Conservation (phyloP, 129 eudicot genomes). For the Solidago caesia region DNA sequence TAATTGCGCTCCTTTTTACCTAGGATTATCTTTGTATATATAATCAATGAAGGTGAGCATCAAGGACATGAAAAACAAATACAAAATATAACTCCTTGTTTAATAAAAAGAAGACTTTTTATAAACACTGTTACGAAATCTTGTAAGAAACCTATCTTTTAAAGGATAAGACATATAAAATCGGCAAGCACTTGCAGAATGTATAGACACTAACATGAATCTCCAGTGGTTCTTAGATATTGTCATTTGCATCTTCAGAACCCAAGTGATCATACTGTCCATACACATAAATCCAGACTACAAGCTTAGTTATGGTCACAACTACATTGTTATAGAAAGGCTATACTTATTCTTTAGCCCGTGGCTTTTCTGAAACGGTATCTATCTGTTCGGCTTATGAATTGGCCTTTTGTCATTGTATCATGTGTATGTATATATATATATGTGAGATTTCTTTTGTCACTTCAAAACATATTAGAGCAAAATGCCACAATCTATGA, state of each 20-base stretch:
- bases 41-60: too few species aligned
- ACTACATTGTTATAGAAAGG: constrained; percentile 14
- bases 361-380: constrained; percentile 14
- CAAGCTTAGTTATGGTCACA: constrained; percentile 28
- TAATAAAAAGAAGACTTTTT: too few species aligned
- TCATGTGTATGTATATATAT: constrained; percentile 1
- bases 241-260: constrained; percentile 32
- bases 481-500: constrained; percentile 18
- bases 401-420: neutral
- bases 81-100: too few species aligned
- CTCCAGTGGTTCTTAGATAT: constrained; percentile 24
- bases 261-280: constrained; percentile 24
- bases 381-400: constrained; percentile 25
- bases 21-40: too few species aligned
- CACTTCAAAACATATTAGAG: constrained; percentile 18
- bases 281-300: constrained; percentile 29
- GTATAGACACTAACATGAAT: too few species aligned
- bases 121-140: neutral
- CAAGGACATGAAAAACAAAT: too few species aligned
- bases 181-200: too few species aligned
- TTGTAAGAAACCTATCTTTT: neutral
- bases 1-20: too few species aligned
- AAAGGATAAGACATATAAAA: too few species aligned
- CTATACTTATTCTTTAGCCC: neutral
- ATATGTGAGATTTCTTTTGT: constrained; percentile 12